Evolutionary conservation across 2,329 filamentous ascomycete genomes (phyloP).

Genomic region (Colletotrichum gigasporum): DNA sequence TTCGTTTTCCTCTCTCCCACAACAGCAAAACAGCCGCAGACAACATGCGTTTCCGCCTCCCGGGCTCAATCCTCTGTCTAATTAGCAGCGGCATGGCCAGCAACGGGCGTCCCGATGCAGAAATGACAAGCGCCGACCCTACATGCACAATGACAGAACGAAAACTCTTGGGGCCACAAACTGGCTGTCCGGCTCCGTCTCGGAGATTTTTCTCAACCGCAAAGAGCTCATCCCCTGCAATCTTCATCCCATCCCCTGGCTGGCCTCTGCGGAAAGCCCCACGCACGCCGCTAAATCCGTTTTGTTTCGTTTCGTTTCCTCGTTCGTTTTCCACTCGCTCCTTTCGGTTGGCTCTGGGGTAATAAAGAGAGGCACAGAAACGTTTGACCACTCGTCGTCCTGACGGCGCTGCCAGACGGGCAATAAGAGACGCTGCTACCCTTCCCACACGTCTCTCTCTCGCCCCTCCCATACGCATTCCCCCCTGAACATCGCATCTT

Average conservation of each 20-base stretch:
- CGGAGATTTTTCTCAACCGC: slow-evolving; percentile 28
- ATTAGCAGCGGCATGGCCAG: neutral
- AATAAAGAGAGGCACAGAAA: slow-evolving; percentile 4
- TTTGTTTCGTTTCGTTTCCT: slow-evolving; percentile 30
- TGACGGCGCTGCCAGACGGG: neutral
- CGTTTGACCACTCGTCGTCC: neutral
- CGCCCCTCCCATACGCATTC: no score
- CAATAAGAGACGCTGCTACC: neutral
- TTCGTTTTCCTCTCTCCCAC: neutral
- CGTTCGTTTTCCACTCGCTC: slow-evolving; percentile 8
- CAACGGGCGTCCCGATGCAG: neutral
- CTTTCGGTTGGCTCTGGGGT: slow-evolving; percentile 26
- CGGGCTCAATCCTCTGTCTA: no score
- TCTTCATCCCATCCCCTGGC: slow-evolving; percentile 18
- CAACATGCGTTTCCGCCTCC: neutral
- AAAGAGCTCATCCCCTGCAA: slow-evolving; percentile 23
- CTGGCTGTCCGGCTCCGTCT: slow-evolving; percentile 21
- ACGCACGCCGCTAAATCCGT: slow-evolving; percentile 12
- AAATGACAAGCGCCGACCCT: slow-evolving; percentile 2
- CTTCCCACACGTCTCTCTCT: neutral
- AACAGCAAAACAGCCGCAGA: neutral
- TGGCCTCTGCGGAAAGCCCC: slow-evolving; percentile 10
- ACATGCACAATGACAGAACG: slow-evolving; percentile 20
- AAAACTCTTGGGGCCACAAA: slow-evolving; percentile 22
- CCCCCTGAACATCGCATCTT: slow-evolving; percentile 16